These are phyloP conservation scores for Plasmopara viticola DNA, from an alignment of 352 stramenopile species.

Conservation along the genomic window DNA sequence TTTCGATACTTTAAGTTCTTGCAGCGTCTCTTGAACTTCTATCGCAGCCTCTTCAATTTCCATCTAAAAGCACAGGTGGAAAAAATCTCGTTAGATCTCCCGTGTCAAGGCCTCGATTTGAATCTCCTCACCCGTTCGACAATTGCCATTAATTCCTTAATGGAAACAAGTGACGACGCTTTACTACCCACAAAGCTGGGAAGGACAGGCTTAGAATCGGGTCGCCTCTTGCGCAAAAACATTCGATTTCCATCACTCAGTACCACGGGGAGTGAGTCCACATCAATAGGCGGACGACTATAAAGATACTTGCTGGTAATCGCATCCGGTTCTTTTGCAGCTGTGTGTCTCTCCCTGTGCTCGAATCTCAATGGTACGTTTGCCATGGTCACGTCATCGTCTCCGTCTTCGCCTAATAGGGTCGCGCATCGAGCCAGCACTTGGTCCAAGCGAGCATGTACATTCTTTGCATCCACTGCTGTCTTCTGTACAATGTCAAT, in stretches of 20 bases:
- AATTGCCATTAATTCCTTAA: conserved; percentile 45
- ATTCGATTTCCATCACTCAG: conserved; percentile 43
- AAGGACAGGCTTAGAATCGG: conserved; percentile 9
- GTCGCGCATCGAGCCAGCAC: conserved; percentile 58
- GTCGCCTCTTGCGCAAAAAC: conserved; percentile 60
- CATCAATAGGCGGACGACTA: conserved; percentile 52
- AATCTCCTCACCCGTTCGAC: conserved; percentile 41
- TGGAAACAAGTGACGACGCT: conserved; percentile 38
- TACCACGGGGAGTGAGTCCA: conserved; percentile 54
- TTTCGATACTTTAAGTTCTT: conserved; percentile 1
- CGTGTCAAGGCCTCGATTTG: not conserved
- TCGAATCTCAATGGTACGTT: conserved; percentile 30
- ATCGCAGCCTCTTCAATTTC: conserved; percentile 56
- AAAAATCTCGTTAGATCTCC: conserved; percentile 7
- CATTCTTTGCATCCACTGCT: conserved; percentile 28
- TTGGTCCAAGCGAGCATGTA: conserved; percentile 40
- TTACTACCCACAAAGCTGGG: conserved; percentile 10
- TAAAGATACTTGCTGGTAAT: conserved; percentile 43
- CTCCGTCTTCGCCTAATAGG: conserved; percentile 55
- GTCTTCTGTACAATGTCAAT: conserved; percentile 6
- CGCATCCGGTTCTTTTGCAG: conserved; percentile 23
- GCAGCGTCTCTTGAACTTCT: conserved; percentile 17
- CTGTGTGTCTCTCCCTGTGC: conserved; percentile 21
- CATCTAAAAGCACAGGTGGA: conserved; percentile 25
- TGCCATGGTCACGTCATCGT: conserved; percentile 35